Percentiles rank a stretch among this genome's conserved stretches.
Conservation (phyloP, 2,329 filamentous ascomycete genomes). For the Alternaria atra region DNA sequence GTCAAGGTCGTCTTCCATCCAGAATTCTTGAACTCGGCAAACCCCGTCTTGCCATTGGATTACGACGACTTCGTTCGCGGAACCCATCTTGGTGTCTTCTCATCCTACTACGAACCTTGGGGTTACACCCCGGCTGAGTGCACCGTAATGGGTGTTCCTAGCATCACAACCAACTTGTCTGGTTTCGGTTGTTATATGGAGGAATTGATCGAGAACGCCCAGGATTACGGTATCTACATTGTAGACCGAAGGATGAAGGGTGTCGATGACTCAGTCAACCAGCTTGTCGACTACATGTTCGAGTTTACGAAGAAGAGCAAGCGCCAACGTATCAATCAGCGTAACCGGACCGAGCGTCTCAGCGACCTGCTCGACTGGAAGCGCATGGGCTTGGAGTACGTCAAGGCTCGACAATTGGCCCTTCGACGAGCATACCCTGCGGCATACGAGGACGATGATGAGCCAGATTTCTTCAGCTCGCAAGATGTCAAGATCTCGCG, state of each 20-base stretch:
- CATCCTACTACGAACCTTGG: constrained; percentile 99
- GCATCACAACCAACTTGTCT: constrained; percentile 96
- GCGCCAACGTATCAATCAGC: constrained; percentile 97
- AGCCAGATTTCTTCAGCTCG: constrained; percentile 89
- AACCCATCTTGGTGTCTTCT: constrained; percentile 93
- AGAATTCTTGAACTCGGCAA: constrained; percentile 94
- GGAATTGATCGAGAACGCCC: constrained; percentile 96
- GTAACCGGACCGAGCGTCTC: constrained; percentile 93
- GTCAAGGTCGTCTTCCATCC: constrained; percentile 99
- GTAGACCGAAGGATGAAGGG: constrained; percentile 95
- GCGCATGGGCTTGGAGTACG: constrained; percentile 98
- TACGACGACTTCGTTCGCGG: constrained; percentile 99
- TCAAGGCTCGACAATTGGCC: constrained; percentile 94
- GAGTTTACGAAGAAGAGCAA: constrained; percentile 94
- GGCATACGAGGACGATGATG: constrained; percentile 79
- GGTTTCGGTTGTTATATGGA: constrained; percentile 99
- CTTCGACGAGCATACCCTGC: constrained; percentile 89
- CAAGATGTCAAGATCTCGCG: constrained; percentile 95
- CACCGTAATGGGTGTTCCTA: constrained; percentile 98
- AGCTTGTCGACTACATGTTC: constrained; percentile 90
- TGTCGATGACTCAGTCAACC: constrained; percentile 96
- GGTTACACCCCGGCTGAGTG: constrained; percentile 98
- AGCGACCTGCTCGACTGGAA: constrained; percentile 98
- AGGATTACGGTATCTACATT: constrained; percentile 98
- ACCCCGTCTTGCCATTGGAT: constrained; percentile 92